Base-by-base conservation (phyloP, 2,329 filamentous ascomycete genomes). In the Pseudogymnoascus sp. region DNA sequence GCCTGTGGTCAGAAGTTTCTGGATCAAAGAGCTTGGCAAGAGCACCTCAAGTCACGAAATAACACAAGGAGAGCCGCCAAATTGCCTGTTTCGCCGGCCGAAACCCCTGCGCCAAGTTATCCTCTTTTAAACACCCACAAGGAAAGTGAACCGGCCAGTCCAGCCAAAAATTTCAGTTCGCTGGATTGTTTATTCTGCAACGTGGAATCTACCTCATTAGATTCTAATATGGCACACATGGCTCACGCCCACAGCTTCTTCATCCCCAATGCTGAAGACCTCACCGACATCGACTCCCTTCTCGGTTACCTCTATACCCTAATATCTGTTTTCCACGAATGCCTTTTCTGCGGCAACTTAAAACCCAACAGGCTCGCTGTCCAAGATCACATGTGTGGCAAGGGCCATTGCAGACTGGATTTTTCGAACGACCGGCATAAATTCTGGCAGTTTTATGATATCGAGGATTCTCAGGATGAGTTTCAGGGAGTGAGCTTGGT, bases 341-440 rank as follows among this genome's bases (percentile, higher is more conserved):
- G 82, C 64, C 73, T 84, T 38, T 76, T 74, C 18, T 84, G 82
- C 65, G 78, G 78, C 0, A 78, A 74, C 12, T 70, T 76, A 38
- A 74, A 78, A 33, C 69, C 70, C 0, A 79, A 77, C 0, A 71
- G 73, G 0, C 73, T 79, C 60, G 82, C 76, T 0, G 77, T 78
- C 0, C 79, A 80, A 65, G 79, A 81, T 37, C 82, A 83, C 62
- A 83, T 82, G 80, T 67, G 71, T 0, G 75, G 71, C 2, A 82
- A 79, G 59, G 77, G 78, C 0, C 80, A 83, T 63, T 82, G 80
- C 66, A 75, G 70, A 21, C 71, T 81, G 38, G 73, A 79, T 31
- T 67, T 77, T 0, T 62, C 70, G 0, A 68, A 70, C 2, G 65
- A 72, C 3, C 73, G 71, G n/a, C 71, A 73, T 0, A 77, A 80